These are phyloP conservation scores for Tuber umbilicatum DNA, from an alignment of 495 filamentous ascomycete species.

Conservation along the genomic window DNA sequence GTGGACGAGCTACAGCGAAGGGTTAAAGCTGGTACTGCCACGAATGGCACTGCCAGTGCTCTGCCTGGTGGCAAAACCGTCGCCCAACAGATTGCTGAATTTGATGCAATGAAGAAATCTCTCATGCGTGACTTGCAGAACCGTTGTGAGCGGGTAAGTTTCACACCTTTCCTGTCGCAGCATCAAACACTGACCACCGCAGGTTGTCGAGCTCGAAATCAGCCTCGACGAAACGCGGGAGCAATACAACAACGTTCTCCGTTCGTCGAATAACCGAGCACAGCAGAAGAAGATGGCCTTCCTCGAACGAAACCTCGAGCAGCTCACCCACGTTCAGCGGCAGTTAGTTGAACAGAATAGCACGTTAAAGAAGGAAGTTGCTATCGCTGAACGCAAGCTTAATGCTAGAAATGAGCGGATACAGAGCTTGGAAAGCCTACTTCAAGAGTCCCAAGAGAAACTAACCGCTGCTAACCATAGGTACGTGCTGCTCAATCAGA, in stretches of 20 bases:
- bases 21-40: slow-evolving; percentile 52
- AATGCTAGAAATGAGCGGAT: slow-evolving; percentile 96
- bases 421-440: slow-evolving; percentile 76
- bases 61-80: slow-evolving; percentile 80
- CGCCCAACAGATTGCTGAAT: slow-evolving; percentile 94
- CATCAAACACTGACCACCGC: slow-evolving; percentile 16
- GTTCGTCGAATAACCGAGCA: slow-evolving; percentile 89
- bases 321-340: slow-evolving; percentile 91
- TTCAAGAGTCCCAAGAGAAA: slow-evolving; percentile 97
- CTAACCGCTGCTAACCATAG: slow-evolving; percentile 89
- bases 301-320: slow-evolving; percentile 94
- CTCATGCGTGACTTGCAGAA: slow-evolving; percentile 98
- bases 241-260: slow-evolving; percentile 96
- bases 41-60: slow-evolving; percentile 51
- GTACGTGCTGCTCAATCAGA: slow-evolving; percentile 50
- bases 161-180: background rate
- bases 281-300: slow-evolving; percentile 99
- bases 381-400: slow-evolving; percentile 94
- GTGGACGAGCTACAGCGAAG: slow-evolving; percentile 71
- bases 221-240: slow-evolving; percentile 92
- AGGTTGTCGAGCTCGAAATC: slow-evolving; percentile 92
- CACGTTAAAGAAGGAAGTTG: slow-evolving; percentile 95
- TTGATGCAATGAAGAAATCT: slow-evolving; percentile 99
- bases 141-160: slow-evolving; percentile 72
- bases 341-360: slow-evolving; percentile 97